Evolutionary conservation across 768 basidiomycete species (phyloP).

Genomic region (Pisolithus albus): DNA sequence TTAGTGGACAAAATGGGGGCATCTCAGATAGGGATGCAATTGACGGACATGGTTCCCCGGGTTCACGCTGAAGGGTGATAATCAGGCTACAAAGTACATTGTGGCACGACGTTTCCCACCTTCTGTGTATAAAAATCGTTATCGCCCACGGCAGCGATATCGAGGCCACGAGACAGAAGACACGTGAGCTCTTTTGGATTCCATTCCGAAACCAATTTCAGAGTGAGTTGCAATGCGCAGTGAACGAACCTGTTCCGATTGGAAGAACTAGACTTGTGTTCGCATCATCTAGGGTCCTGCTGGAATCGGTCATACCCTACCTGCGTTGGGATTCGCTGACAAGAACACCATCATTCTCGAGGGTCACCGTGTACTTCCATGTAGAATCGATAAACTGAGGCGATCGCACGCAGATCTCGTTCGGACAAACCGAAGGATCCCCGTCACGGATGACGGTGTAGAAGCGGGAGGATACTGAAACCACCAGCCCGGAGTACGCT

Average conservation of each 20-base stretch:
- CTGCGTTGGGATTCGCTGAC: slow-evolving; percentile 19
- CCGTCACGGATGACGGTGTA: slow-evolving; percentile 63
- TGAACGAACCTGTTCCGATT: slow-evolving; percentile 90
- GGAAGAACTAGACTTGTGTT: slow-evolving; percentile 6
- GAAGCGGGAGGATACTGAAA: slow-evolving; percentile 92
- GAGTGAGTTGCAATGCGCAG: slow-evolving; percentile 73
- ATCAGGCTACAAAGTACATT: slow-evolving; percentile 2
- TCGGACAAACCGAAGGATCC: slow-evolving; percentile 18
- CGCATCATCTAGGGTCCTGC: not conserved
- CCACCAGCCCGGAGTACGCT: slow-evolving; percentile 75
- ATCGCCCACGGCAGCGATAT: slow-evolving; percentile 82
- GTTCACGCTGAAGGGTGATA: slow-evolving; percentile 46
- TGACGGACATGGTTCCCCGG: slow-evolving; percentile 53
- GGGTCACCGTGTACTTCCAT: slow-evolving; percentile 62
- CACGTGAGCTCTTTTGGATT: slow-evolving; percentile 38
- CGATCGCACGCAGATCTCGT: slow-evolving; percentile 68
- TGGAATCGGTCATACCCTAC: slow-evolving; percentile 4
- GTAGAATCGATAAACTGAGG: slow-evolving; percentile 83
- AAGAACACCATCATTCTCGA: slow-evolving; percentile 26
- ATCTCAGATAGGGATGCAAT: slow-evolving; percentile 59
- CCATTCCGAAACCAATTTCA: slow-evolving; percentile 60
- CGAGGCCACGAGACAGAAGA: slow-evolving; percentile 47
- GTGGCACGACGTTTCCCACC: slow-evolving; percentile 36
- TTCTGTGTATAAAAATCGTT: slow-evolving; percentile 98
- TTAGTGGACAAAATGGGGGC: slow-evolving; percentile 69